Evolutionary conservation across 2,329 filamentous ascomycete species (phyloP), one percentile per base, ranked within the genome.

Genomic region (Cladorrhinum sp.): DNA sequence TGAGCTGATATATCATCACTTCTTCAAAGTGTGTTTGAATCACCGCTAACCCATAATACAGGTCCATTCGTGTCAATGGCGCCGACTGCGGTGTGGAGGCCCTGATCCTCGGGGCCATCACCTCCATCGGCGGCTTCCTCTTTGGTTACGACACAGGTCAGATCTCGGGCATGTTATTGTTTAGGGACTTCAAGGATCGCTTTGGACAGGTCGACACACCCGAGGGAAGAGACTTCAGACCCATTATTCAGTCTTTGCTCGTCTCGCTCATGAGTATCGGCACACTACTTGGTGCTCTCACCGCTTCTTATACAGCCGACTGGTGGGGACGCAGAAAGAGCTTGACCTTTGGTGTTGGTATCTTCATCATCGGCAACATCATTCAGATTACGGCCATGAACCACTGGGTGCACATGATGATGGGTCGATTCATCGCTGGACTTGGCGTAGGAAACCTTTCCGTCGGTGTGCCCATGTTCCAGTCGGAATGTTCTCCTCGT

Each of bases 391-490:
- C 86, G 0, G 82, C 85, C 3, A 74, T 75, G 57, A 67, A 76
- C 21, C 77, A 75, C 46, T 90, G 87, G 87, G 81, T 87, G 65
- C 87, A 89, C 69, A 75, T 89, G 64, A 85, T 84, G 72, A 78
- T 87, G 65, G 88, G 87, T 30, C 80, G 88, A 63, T 86, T 86
- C 75, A 77, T 88, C 26, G 85, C 86, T 36, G 88, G 88, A 68
- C 77, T 90, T 2, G 87, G 87, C 50, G 82, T 90, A 26, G 88
- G 88, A 49, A 86, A 80, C 56, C 77, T 90, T 1, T 88, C 85
- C 0, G 82, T 88, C 33, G 79, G 84, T 36, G 85, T 88, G 1
- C 86, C 86, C 61, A 85, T 89, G 79, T 88, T 86, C 73, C 86
- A 89, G 73, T 83, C 83, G 46, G 86, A 89, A 70, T 85, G 80